phyloP scores from a whole-genome alignment of 805 yeast genomes.

The Schwanniomyces yamadae region DNA sequence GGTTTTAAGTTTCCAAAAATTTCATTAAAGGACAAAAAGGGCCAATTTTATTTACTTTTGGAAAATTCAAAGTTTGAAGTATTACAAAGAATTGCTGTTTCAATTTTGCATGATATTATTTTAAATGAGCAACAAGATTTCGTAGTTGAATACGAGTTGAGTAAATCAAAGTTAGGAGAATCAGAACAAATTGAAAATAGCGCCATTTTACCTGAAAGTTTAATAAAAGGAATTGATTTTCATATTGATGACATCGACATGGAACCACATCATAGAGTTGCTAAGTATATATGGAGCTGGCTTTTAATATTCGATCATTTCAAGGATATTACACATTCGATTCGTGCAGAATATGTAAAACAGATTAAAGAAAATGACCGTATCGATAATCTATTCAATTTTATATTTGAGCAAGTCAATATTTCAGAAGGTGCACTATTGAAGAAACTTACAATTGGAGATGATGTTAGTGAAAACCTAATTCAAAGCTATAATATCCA shows the following conservation, averaged over 20 bases:
- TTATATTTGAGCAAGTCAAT: slow-evolving; percentile 55
- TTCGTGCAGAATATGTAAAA: slow-evolving; percentile 58
- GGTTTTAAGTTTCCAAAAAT: slow-evolving; percentile 15
- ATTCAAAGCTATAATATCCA: slow-evolving; percentile 21
- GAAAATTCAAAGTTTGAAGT: slow-evolving; percentile 13
- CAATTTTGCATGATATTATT: slow-evolving; percentile 41
- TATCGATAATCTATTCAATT: slow-evolving; percentile 51
- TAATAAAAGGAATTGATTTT: slow-evolving; percentile 35
- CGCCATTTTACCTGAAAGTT: slow-evolving; percentile 38
- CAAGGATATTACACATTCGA: slow-evolving; percentile 59
- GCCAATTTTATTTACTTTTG: slow-evolving; percentile 35
- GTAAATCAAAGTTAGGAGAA: slow-evolving; percentile 32
- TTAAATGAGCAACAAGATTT: slow-evolving; percentile 52
- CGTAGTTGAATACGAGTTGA: slow-evolving; percentile 61
- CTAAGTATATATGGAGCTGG: slow-evolving; percentile 68
- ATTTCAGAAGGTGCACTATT: slow-evolving; percentile 24
- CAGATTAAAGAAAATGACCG: slow-evolving; percentile 49
- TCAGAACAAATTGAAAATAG: slow-evolving; percentile 17
- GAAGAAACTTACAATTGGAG: slow-evolving; percentile 13
- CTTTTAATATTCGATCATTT: slow-evolving; percentile 59
- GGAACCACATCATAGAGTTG: slow-evolving; percentile 15
- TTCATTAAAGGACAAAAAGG: slow-evolving; percentile 27
- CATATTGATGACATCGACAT: slow-evolving; percentile 27
- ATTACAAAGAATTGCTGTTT: slow-evolving; percentile 45
- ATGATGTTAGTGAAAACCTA: slow-evolving; percentile 11